phyloP scores from a whole-genome alignment of 768 basidiomycete species.

The Tylopilus plumbeoviolaceoides region DNA sequence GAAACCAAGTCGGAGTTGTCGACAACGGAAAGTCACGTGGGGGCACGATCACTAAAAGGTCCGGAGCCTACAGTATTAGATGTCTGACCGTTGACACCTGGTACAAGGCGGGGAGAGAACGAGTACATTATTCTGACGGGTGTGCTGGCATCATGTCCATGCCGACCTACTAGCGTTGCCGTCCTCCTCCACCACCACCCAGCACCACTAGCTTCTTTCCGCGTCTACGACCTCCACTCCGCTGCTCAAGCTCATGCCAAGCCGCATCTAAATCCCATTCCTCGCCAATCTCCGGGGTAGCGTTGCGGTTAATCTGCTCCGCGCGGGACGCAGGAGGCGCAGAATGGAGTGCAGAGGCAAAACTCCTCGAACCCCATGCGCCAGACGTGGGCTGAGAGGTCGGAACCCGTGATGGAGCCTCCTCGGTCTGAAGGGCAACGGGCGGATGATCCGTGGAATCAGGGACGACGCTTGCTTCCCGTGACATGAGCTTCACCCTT shows the following conservation, averaged over 20 bases:
- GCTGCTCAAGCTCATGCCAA: slow-evolving; percentile 77
- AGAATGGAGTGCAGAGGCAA: slow-evolving; percentile 74
- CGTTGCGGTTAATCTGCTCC: slow-evolving; percentile 24
- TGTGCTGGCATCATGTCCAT: background rate
- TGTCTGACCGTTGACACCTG: slow-evolving; percentile 12
- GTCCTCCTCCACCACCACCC: slow-evolving; percentile 57
- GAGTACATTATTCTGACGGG: background rate
- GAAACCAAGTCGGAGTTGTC: too few species aligned
- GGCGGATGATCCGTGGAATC: slow-evolving; percentile 5
- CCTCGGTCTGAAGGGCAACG: slow-evolving; percentile 14
- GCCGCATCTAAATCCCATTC: slow-evolving; percentile 78
- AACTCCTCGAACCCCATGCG: slow-evolving; percentile 78
- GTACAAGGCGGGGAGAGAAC: slow-evolving; percentile 11
- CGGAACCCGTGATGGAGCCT: slow-evolving; percentile 2
- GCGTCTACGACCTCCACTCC: slow-evolving; percentile 52
- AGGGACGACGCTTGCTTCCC: slow-evolving; percentile 10
- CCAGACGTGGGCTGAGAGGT: slow-evolving; percentile 36
- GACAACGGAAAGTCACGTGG: too few species aligned
- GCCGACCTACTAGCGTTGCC: slow-evolving; percentile 34
- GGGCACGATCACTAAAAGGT: too few species aligned
- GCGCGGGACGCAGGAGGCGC: slow-evolving; percentile 45
- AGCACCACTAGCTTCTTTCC: slow-evolving; percentile 66
- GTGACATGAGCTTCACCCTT: slow-evolving; percentile 34
- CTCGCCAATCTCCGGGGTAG: slow-evolving; percentile 38
- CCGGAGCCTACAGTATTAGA: too few species aligned